Percentiles rank a stretch among this genome's conserved stretches.
phyloP scores from a whole-genome alignment of 108 stramenopile species.

The Fistulifera pelliculosa region DNA sequence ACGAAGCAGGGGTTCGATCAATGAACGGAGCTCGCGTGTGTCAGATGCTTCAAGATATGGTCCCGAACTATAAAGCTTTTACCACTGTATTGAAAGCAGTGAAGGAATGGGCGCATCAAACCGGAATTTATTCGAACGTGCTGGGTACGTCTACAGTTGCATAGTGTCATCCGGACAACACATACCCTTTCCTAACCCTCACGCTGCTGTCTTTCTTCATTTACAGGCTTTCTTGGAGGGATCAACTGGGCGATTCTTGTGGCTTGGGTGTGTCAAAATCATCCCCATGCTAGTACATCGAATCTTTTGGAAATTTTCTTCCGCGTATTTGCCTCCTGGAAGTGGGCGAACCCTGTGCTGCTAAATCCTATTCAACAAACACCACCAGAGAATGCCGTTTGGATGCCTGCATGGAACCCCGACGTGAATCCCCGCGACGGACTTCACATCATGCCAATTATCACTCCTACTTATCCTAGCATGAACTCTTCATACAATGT shows the following conservation, averaged over 20 bases:
- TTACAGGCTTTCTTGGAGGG: slow-evolving; percentile 81
- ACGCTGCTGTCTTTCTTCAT: slow-evolving; percentile 5
- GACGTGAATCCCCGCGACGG: slow-evolving; percentile 55
- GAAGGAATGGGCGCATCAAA: slow-evolving; percentile 83
- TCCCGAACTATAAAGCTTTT: slow-evolving; percentile 46
- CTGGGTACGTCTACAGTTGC: slow-evolving; percentile 32
- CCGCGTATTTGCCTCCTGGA: slow-evolving; percentile 66
- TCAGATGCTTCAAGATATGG: slow-evolving; percentile 61
- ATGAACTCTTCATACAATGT: slow-evolving; percentile 97
- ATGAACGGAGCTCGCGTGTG: slow-evolving; percentile 93
- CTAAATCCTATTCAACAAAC: slow-evolving; percentile 7
- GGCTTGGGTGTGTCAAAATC: slow-evolving; percentile 75
- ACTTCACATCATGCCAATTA: slow-evolving; percentile 86
- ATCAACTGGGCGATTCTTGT: slow-evolving; percentile 94
- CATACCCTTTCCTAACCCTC: too few relatives aligned
- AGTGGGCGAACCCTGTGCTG: slow-evolving; percentile 64
- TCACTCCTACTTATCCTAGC: slow-evolving; percentile 94
- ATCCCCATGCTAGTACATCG: slow-evolving; percentile 44
- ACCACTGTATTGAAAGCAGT: slow-evolving; percentile 69
- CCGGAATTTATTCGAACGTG: slow-evolving; percentile 93
- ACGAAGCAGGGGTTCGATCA: slow-evolving; percentile 76
- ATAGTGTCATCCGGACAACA: too few relatives aligned
- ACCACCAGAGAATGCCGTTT: slow-evolving; percentile 13
- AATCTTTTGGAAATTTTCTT: slow-evolving; percentile 63
- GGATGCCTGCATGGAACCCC: slow-evolving; percentile 74